phyloP scores from a whole-genome alignment of 1,284 basidiomycete species.

The Ustilago shanxiensis region DNA sequence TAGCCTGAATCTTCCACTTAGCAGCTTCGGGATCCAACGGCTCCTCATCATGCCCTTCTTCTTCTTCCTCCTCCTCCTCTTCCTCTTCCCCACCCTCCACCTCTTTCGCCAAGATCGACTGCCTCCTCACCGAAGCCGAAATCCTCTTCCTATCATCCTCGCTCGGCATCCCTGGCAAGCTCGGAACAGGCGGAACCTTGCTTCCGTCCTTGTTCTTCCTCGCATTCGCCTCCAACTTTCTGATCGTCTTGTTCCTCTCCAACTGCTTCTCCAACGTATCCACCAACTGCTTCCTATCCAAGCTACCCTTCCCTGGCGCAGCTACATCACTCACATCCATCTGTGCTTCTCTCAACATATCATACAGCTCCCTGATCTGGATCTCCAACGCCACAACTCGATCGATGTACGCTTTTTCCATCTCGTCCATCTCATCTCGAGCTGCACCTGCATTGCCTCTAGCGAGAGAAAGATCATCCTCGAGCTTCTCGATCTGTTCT shows the following conservation, averaged over 20 bases:
- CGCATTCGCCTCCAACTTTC: constrained; percentile 69
- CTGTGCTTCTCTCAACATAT: constrained; percentile 83
- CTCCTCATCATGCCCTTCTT: constrained; percentile 42
- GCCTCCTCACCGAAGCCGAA: constrained; percentile 47
- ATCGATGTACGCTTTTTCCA: constrained; percentile 86
- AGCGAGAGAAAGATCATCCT: constrained; percentile 83
- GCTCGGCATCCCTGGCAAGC: constrained; percentile 26
- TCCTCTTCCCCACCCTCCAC: constrained; percentile 20
- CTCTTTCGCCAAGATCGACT: constrained; percentile 35
- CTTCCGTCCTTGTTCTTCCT: constrained; percentile 47
- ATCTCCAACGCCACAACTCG: constrained; percentile 88
- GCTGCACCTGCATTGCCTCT: constrained; percentile 77
- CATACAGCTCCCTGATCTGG: constrained; percentile 92
- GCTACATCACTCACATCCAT: constrained; percentile 74
- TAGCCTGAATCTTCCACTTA: constrained; percentile 69
- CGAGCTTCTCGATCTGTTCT: constrained; percentile 78
- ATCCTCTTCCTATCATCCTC: constrained; percentile 55
- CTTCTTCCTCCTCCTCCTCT: constrained; percentile 4
- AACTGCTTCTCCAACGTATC: constrained; percentile 70
- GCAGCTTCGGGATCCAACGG: constrained; percentile 54
- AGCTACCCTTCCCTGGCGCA: constrained; percentile 55
- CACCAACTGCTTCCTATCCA: constrained; percentile 74
- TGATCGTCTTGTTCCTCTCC: constrained; percentile 68
- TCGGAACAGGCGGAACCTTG: constrained; percentile 17
- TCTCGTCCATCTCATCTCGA: constrained; percentile 78